Evolutionary conservation across 73 alveolate species (phyloP).

Genomic region (Paramecium sexaurelia): DNA sequence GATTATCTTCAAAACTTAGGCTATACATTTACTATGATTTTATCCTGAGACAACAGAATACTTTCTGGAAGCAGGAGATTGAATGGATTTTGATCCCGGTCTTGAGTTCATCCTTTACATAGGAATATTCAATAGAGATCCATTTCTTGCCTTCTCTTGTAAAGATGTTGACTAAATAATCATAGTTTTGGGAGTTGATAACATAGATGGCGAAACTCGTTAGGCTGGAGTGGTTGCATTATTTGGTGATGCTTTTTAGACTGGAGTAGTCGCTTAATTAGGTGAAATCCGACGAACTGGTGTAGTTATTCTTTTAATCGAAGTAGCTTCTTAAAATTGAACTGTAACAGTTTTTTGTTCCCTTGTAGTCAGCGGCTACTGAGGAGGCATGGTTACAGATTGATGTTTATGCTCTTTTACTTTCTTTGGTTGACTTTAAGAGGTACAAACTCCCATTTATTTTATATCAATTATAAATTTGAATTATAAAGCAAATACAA

Average conservation of each 20-base stretch:
- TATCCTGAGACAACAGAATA: background rate
- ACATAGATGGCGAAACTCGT: background rate
- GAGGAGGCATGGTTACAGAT: background rate
- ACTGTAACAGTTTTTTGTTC: background rate
- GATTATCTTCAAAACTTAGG: background rate
- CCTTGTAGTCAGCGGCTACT: background rate
- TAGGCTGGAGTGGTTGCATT: background rate
- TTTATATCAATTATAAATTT: background rate
- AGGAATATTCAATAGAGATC: background rate
- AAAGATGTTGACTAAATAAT: background rate
- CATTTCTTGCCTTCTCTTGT: background rate
- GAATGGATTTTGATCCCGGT: background rate
- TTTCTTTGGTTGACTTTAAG: background rate
- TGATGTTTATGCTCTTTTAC: background rate
- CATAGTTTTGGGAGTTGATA: background rate
- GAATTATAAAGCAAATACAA: background rate
- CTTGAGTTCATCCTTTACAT: background rate
- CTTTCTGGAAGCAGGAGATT: background rate
- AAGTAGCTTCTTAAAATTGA: background rate
- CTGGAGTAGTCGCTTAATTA: background rate
- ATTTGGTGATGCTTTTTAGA: background rate
- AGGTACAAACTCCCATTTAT: background rate
- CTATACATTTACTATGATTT: background rate
- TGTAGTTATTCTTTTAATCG: background rate
- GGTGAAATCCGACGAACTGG: constrained; percentile 9